Conservation (phyloP, 1,284 basidiomycete genomes). For the Grifola frondosa region DNA sequence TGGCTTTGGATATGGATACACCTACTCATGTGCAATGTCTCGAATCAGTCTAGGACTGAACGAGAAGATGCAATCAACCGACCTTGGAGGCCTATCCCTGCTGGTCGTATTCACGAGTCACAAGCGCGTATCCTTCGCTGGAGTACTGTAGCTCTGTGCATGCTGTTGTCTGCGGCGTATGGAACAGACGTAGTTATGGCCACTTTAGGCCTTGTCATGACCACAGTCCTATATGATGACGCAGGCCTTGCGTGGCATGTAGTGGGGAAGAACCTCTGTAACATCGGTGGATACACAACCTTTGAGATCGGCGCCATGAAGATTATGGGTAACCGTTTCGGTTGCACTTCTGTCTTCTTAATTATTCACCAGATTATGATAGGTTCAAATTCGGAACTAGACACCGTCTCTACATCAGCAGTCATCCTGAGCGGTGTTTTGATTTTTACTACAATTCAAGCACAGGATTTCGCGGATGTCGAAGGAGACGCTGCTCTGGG, state of each 20-base stretch:
- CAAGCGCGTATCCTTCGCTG: conserved; percentile 32
- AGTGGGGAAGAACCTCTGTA: conserved; percentile 32
- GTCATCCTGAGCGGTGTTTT: conserved; percentile 28
- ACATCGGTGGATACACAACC: conserved; percentile 32
- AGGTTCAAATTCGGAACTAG: conserved; percentile 18
- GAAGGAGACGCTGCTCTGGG: conserved; percentile 32
- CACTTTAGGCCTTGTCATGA: conserved; percentile 25
- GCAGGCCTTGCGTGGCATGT: conserved; percentile 24
- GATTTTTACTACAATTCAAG: conserved; percentile 35
- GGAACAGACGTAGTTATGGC: conserved; percentile 22
- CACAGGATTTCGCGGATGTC: conserved; percentile 37
- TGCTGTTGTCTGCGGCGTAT: conserved; percentile 24
- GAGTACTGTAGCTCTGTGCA: conserved; percentile 24
- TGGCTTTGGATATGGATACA: conserved; percentile 33
- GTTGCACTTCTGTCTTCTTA: too few species aligned
- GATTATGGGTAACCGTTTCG: conserved; percentile 31
- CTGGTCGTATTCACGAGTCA: conserved; percentile 27
- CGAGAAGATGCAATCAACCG: conserved; percentile 35
- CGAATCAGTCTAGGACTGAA: conserved; percentile 32
- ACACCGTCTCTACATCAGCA: conserved; percentile 22
- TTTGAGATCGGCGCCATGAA: conserved; percentile 35
- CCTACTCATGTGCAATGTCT: conserved; percentile 34
- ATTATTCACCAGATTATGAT: neutral
- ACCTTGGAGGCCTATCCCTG: conserved; percentile 36
- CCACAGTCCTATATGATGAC: conserved; percentile 33